Base-by-base conservation (phyloP, 108 stramenopile species). In the Fragilaria crotonensis region DNA sequence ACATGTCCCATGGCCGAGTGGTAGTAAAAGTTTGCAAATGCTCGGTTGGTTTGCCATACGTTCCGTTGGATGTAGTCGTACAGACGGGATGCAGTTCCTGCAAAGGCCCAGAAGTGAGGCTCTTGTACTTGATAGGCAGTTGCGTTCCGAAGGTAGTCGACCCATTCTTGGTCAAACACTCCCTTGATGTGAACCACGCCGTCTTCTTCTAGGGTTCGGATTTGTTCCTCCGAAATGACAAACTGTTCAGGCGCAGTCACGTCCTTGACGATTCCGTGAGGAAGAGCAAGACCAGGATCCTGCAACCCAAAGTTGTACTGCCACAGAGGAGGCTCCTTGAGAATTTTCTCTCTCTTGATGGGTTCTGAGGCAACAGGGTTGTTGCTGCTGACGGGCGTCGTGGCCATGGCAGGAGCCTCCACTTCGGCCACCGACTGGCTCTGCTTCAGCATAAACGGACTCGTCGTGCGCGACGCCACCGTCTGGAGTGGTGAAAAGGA, bases 61-160 rank as follows among this genome's bases (percentile, higher is more conserved):
- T 94, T 94, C 5, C 93, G 78, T 67, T 94, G 93, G 57, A 94
- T 90, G 81, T 94, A 94, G 64, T 94, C 93, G 52, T 94, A 94
- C n/a, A 94, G 76, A 47, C 78, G 82, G 51, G 89, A 90, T 23
- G 93, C 93, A 1, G 87, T 89, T 7, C 93, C 93, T 17, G 93
- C 89, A 69, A 90, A 94, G 23, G 87, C 84, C 93, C 93, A 94
- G 63, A 94, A 90, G 65, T 94, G 93, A 4, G 93, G 93, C 28
- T 90, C 72, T 30, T 70, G 59, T 0, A 89, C 87, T 68, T 94
- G 93, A 50, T 77, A 53, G 17, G 62, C 72, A 17, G 93, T 94
- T 48, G 87, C 83, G 33, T 76, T 59, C 45, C 89, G 75, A 22
- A 90, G 74, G 70, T 94, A 90, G 25, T 85, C 73, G 0, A 94